A percentile compares a stretch with the other conserved stretches of the same genome.
Conservation (phyloP, 208 protist genomes). For the Trypanosoma lewisi region DNA sequence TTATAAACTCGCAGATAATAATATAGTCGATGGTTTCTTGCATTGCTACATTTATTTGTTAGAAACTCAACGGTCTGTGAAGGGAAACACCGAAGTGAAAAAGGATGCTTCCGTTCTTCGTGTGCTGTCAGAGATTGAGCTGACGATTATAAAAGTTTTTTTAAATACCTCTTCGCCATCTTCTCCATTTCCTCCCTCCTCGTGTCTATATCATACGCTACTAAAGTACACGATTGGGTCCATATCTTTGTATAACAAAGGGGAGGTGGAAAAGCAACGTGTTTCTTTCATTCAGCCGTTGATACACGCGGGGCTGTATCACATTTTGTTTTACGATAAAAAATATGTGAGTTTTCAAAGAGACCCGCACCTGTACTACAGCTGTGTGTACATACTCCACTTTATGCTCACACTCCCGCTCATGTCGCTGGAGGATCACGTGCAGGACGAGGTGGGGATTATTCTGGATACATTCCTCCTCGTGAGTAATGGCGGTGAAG, state of each 20-base stretch:
- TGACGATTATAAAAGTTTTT: constrained; percentile 36
- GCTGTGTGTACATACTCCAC: constrained; percentile 18
- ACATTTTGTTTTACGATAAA: constrained; percentile 36
- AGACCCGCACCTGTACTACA: constrained; percentile 19
- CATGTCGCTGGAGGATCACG: constrained; percentile 2
- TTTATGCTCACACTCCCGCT: constrained; percentile 22
- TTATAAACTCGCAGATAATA: constrained; percentile 23
- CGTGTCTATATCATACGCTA: constrained; percentile 24
- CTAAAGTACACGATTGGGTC: constrained; percentile 25
- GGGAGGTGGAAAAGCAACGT: neutral
- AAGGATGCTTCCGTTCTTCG: constrained; percentile 7
- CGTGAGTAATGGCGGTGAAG: neutral
- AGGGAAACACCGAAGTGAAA: constrained; percentile 1
- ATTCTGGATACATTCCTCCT: constrained; percentile 22
- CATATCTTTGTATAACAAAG: constrained; percentile 12
- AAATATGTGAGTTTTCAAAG: constrained; percentile 28
- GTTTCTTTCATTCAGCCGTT: constrained; percentile 27
- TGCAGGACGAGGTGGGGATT: constrained; percentile 24
- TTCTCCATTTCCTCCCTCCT: constrained; percentile 5
- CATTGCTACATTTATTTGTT: constrained; percentile 58
- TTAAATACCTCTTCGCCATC: constrained; percentile 22
- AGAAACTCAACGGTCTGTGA: constrained; percentile 29
- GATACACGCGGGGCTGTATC: constrained; percentile 41
- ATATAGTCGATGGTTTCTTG: constrained; percentile 55
- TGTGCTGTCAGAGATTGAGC: constrained; percentile 19